Evolutionary conservation across 176 grass and related monocot species (phyloP).

Genomic region (Phoenix roebelenii): DNA sequence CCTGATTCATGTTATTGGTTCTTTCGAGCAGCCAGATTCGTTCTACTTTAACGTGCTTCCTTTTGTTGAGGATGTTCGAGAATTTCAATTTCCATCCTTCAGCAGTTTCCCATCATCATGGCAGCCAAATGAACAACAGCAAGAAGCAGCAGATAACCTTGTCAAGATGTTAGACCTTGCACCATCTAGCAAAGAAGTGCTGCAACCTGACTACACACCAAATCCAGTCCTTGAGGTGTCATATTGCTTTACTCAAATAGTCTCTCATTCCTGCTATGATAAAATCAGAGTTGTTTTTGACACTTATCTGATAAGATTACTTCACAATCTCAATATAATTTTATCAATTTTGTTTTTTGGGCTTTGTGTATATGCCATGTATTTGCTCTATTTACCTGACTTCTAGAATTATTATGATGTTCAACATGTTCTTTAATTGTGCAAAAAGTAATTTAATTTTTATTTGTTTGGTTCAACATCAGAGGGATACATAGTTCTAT

Average conservation of each 20-base stretch:
- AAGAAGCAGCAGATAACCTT: slow-evolving; percentile 76
- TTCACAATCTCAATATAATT: no score
- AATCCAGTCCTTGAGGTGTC: slow-evolving; percentile 83
- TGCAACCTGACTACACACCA: slow-evolving; percentile 72
- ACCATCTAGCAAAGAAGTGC: slow-evolving; percentile 59
- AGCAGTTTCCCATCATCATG: slow-evolving; percentile 45
- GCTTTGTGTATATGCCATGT: no score
- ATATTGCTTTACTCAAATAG: slow-evolving; percentile 8
- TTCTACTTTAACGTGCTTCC: slow-evolving; percentile 93
- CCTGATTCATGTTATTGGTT: neutral
- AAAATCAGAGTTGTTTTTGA: no score
- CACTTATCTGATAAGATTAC: no score
- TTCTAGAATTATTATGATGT: no score
- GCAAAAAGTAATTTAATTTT: no score
- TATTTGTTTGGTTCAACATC: no score
- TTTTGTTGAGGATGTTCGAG: slow-evolving; percentile 81
- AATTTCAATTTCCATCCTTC: slow-evolving; percentile 85
- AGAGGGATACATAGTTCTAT: no score
- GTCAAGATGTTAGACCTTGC: slow-evolving; percentile 83
- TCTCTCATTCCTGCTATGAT: neutral
- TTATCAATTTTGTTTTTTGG: no score
- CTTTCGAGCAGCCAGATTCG: slow-evolving; percentile 58
- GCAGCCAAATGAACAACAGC: slow-evolving; percentile 64
- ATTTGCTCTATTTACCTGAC: no score
- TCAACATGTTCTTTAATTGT: no score